These are phyloP conservation scores for Dovyalis caffra DNA, from an alignment of 345 rosid genomes.

Conservation along the genomic window DNA sequence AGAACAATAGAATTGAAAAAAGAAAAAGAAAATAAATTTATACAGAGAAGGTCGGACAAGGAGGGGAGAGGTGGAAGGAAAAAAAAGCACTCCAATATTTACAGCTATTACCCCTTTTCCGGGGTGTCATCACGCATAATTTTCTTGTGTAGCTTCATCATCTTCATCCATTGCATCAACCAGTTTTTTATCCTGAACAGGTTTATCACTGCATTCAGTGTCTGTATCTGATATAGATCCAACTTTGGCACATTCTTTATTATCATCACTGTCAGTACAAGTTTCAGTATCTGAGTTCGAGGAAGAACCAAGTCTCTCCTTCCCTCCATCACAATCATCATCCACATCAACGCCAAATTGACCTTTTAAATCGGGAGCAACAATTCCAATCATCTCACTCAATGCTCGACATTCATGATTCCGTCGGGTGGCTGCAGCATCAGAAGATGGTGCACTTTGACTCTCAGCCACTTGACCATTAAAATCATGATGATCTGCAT, in stretches of 20 bases:
- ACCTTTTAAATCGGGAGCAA: constrained; percentile 59
- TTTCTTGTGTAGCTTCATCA: constrained; percentile 47
- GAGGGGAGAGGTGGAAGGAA: no score
- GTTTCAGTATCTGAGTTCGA: constrained; percentile 60
- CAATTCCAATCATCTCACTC: constrained; percentile 64
- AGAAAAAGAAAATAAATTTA: no score
- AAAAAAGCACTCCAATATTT: no score
- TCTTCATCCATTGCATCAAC: constrained; percentile 54
- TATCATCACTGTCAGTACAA: constrained; percentile 39
- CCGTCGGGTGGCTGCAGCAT: constrained; percentile 26
- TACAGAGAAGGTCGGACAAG: no score
- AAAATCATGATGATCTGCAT: constrained; percentile 39
- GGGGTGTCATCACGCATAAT: constrained; percentile 24
- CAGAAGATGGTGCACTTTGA: constrained; percentile 53
- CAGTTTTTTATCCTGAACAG: constrained; percentile 29
- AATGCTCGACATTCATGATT: constrained; percentile 44
- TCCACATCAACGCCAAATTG: constrained; percentile 36
- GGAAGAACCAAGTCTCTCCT: constrained; percentile 31
- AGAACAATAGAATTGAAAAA: no score
- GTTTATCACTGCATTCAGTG: constrained; percentile 39
- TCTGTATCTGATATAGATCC: constrained; percentile 43
- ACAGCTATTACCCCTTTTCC: no score
- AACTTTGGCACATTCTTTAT: constrained; percentile 9
- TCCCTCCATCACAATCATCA: constrained; percentile 29
- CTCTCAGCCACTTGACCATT: constrained; percentile 49